A percentile compares a stretch with the other conserved stretches of the same genome.
These are phyloP conservation scores for Pisolithus microcarpus DNA, from an alignment of 768 basidiomycete genomes.

Conservation along the genomic window DNA sequence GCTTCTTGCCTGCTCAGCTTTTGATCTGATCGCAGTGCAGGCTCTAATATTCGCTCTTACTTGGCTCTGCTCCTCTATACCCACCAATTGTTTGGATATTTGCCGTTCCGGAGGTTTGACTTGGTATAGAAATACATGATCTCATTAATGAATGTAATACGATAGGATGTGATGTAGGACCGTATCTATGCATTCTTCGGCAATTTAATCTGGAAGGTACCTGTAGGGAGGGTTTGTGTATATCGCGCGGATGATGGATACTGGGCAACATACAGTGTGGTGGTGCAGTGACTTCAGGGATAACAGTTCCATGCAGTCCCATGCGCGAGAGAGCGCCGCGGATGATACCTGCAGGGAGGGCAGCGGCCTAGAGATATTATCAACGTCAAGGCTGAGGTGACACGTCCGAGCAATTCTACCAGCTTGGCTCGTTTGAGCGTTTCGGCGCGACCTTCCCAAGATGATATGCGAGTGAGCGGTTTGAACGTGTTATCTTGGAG, in stretches of 20 bases:
- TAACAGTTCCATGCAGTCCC: slow-evolving; percentile 68
- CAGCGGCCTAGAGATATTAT: slow-evolving; percentile 51
- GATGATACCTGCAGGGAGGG: slow-evolving; percentile 78
- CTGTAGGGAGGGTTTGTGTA: slow-evolving; percentile 28
- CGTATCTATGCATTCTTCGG: slow-evolving; percentile 51
- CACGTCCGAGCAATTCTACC: slow-evolving; percentile 35
- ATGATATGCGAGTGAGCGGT: slow-evolving; percentile 74
- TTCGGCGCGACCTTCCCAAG: slow-evolving; percentile 70
- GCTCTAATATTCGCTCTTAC: no score
- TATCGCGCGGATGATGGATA: not conserved
- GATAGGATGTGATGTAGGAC: not conserved
- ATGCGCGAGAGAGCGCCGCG: slow-evolving; percentile 74
- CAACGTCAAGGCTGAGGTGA: not conserved
- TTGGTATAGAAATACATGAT: no score
- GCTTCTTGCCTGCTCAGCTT: not conserved
- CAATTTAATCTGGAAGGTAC: slow-evolving; percentile 79
- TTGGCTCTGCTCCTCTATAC: no score
- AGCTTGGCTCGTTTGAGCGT: slow-evolving; percentile 64
- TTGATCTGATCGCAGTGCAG: not conserved
- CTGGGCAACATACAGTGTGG: slow-evolving; percentile 67
- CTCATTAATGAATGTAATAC: not conserved
- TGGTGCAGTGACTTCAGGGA: slow-evolving; percentile 69
- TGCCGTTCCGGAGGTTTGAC: no score
- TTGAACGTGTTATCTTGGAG: slow-evolving; percentile 89
- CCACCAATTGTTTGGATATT: no score